These are phyloP conservation scores for Pterocarpus santalinus DNA, from an alignment of 306 rosid genomes.

Conservation along the genomic window DNA sequence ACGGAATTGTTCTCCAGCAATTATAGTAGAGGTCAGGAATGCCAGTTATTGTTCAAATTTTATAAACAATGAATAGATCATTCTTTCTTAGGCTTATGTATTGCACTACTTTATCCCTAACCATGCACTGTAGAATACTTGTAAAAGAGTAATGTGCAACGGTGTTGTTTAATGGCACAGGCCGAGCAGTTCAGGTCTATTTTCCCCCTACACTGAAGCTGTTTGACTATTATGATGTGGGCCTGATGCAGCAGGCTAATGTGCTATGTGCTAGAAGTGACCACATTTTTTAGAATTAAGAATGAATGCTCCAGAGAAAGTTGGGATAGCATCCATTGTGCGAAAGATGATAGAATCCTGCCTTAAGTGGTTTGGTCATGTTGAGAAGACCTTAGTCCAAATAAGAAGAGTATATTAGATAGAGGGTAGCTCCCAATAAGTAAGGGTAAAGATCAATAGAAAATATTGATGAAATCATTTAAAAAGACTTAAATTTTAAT, in stretches of 20 bases:
- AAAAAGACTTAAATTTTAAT: too few species aligned
- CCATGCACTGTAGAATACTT: background rate
- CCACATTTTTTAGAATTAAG: conserved; percentile 3
- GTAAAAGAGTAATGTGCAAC: background rate
- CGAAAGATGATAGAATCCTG: too few species aligned
- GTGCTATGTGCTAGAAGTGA: conserved; percentile 5
- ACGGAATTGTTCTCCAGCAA: too few species aligned
- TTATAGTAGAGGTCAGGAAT: too few species aligned
- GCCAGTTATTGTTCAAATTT: background rate
- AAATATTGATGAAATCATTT: too few species aligned
- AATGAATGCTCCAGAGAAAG: too few species aligned
- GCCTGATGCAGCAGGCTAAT: conserved; percentile 14
- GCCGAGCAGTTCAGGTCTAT: background rate
- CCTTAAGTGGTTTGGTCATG: too few species aligned
- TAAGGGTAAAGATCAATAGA: too few species aligned
- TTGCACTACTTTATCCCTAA: background rate
- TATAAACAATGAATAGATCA: background rate
- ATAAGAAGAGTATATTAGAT: too few species aligned
- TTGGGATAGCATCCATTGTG: too few species aligned
- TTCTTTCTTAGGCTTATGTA: conserved; percentile 1
- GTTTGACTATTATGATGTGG: conserved; percentile 18
- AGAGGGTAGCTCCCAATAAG: too few species aligned
- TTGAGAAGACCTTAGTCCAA: too few species aligned
- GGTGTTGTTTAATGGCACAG: conserved; percentile 15
- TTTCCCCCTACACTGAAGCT: background rate